phyloP scores from a whole-genome alignment of 805 yeast genomes.

The Starmerella asiatica region DNA sequence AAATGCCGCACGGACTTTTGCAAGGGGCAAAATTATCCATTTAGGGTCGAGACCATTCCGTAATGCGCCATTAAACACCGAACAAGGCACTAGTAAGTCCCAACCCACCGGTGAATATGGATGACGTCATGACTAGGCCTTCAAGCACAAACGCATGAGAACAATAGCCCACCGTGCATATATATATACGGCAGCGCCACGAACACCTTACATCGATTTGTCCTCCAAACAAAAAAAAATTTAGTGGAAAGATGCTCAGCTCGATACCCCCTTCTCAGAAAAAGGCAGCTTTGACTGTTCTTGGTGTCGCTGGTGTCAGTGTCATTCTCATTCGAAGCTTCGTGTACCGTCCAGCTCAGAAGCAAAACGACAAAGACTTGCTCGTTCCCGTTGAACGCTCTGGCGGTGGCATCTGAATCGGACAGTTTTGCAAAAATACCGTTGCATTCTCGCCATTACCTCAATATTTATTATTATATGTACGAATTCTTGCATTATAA shows the following conservation, averaged over 20 bases:
- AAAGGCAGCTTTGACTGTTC: neutral
- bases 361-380: constrained; percentile 22
- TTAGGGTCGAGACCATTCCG: too few relatives aligned
- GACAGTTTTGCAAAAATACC: too few relatives aligned
- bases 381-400: constrained; percentile 29
- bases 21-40: too few relatives aligned
- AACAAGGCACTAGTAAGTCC: too few relatives aligned
- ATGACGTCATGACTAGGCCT: neutral
- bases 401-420: constrained; percentile 27
- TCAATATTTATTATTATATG: too few relatives aligned
- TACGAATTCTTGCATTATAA: too few relatives aligned
- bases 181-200: neutral
- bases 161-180: neutral
- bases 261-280: constrained; percentile 1
- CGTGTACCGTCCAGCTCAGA: constrained; percentile 25
- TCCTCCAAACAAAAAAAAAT: neutral
- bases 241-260: constrained; percentile 1
- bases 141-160: neutral
- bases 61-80: too few relatives aligned
- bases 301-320: constrained; percentile 13
- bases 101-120: neutral
- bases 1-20: too few relatives aligned
- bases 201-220: neutral
- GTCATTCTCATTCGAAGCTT: constrained; percentile 13
- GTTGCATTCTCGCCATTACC: too few relatives aligned